Evolutionary conservation across 2,329 filamentous ascomycete species (phyloP).

Genomic region (Clathrospora elynae): DNA sequence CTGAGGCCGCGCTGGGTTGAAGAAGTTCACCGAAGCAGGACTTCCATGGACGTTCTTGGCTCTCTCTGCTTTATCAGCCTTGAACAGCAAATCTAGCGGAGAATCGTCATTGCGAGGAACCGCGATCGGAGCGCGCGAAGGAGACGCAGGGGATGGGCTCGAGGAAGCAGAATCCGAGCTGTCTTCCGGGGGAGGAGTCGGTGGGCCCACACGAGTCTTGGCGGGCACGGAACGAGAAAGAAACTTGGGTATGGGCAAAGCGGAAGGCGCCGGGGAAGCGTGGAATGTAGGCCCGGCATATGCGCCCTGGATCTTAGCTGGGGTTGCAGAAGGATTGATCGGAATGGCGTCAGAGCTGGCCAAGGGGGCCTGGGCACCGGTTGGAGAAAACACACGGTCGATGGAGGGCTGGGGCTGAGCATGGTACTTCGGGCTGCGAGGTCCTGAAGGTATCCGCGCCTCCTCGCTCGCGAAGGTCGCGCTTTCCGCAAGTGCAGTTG

Average conservation of each 20-base stretch:
- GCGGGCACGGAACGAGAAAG: constrained; percentile 76
- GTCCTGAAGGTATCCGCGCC: constrained; percentile 27
- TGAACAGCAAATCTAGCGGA: constrained; percentile 88
- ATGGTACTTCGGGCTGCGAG: constrained; percentile 40
- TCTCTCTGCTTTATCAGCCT: constrained; percentile 80
- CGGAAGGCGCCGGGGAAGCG: constrained; percentile 87
- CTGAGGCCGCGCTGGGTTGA: constrained; percentile 28
- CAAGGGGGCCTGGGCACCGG: constrained; percentile 25
- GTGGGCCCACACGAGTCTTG: constrained; percentile 46
- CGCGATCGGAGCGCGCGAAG: constrained; percentile 55
- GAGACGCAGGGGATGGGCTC: constrained; percentile 56
- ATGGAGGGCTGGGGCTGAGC: constrained; percentile 35
- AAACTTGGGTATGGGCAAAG: constrained; percentile 89
- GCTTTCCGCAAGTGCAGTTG: constrained; percentile 29
- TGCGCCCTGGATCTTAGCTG: constrained; percentile 53
- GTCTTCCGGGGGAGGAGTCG: constrained; percentile 57
- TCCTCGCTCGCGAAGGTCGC: constrained; percentile 40
- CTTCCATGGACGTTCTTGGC: constrained; percentile 61
- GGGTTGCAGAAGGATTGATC: constrained; percentile 33
- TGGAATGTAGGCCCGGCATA: constrained; percentile 96
- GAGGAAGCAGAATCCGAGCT: constrained; percentile 49
- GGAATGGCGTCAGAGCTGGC: constrained; percentile 36
- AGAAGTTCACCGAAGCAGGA: constrained; percentile 27
- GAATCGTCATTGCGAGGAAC: constrained; percentile 65
- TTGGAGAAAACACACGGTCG: constrained; percentile 35